Evolutionary conservation across 257 asterid species (phyloP).

Genomic region (Coffea canephora): DNA sequence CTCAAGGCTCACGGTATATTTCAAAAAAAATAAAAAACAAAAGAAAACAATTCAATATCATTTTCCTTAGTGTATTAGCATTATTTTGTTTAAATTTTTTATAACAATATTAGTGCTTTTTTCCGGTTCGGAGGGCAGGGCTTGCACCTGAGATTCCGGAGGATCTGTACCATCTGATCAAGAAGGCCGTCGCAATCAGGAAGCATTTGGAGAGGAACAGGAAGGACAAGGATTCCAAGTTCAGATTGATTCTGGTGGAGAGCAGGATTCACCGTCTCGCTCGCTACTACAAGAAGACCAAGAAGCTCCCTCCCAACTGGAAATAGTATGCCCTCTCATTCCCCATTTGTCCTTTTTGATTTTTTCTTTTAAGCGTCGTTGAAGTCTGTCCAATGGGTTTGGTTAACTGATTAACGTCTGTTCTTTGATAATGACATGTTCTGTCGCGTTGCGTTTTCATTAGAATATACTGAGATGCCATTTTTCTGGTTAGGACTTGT

Average conservation of each 20-base stretch:
- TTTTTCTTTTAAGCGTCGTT: not conserved
- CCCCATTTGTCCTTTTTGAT: not conserved
- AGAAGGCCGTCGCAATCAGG: constrained; percentile 85
- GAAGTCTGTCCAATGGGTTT: not conserved
- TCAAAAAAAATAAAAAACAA: not conserved
- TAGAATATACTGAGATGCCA: not conserved
- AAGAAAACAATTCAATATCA: not conserved
- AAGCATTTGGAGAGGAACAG: constrained; percentile 90
- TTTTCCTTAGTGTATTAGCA: not conserved
- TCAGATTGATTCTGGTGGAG: constrained; percentile 82
- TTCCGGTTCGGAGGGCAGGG: constrained; percentile 30
- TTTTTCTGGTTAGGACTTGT: not conserved
- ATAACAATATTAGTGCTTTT: not conserved
- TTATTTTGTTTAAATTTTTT: not conserved
- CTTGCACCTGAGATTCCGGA: constrained; percentile 92
- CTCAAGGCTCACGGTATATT: constrained; percentile 79
- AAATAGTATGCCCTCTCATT: constrained; percentile 51
- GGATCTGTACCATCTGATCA: constrained; percentile 75
- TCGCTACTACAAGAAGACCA: constrained; percentile 93
- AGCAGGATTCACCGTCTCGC: constrained; percentile 94
- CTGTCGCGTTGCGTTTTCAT: not conserved
- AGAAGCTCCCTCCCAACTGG: constrained; percentile 93
- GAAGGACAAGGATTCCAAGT: constrained; percentile 88
- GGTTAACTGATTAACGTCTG: no score
- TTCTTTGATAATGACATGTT: not conserved